Evolutionary conservation across 2,329 filamentous ascomycete genomes (phyloP), one percentile per base, ranked within the genome.

Genomic region (Nemania sp.): DNA sequence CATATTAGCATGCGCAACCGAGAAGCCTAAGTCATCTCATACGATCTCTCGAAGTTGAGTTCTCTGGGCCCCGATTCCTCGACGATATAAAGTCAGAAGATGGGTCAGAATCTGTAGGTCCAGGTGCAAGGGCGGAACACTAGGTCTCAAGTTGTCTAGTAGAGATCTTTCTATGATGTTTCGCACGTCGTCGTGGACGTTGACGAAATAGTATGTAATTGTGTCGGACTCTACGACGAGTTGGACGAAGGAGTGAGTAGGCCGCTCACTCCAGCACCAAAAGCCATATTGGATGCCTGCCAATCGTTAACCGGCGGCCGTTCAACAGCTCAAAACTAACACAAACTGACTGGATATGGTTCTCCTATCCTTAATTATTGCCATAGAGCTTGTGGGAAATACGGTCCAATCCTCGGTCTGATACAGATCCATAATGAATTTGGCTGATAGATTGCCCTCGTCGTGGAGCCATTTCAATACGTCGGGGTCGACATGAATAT

Each of bases 211-310:
- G 15, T 47, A 47, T 3, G 33, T 39, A 11, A n/a, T 24, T 31
- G n/a, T 9, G 24, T 41, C 8, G 5, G 36, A 15, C 26, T 41
- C 36, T 2, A 33, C 26, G 8, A 41, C 36, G 12, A 48, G 17
- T 26, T 48, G 34, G 14, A 48, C 17, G 6, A 48, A 40, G 3
- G 45, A 48, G 24, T 48, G 34, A 14, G 24, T 48, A 30, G 26
- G 17, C 3, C 23, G 26, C 4, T 40, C 24, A 41, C 19, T 23
- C 46, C 26, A 49, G 19, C 12, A 7, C 36, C 24, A 49, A 41
- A 15, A 41, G 14, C 46, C 36, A 34, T 34, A 42, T 12, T 26
- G 24, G 36, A 49, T 8, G 7, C 4, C 46, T 49, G 11, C 19
- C 14, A 22, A 4, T 20, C 28, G 9, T 34, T 20, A 49, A n/a